Evolutionary conservation across 1,139 yeast species (phyloP), one percentile per base, ranked within the genome.

Genomic region (Yamadazyma sp.): DNA sequence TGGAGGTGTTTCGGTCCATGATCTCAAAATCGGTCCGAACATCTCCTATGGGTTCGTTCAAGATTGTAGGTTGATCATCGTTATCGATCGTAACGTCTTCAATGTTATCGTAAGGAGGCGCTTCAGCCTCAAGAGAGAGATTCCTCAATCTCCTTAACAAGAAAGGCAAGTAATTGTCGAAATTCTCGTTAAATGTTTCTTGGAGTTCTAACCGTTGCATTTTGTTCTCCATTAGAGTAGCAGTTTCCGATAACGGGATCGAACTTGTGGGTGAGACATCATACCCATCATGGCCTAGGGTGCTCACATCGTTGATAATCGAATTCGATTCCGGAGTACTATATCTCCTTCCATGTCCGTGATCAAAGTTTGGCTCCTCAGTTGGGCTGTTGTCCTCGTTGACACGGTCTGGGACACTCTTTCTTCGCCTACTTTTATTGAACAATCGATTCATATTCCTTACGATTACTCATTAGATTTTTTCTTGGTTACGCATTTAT

Each of bases 151-250:
- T 53, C 29, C 73, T 50, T 16, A 66, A 37, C 7, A 69, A 46
- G 49, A 52, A 72, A 1, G 77, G 77, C 9, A 66, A 47, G 46
- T 69, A 72, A 25, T 52, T 48, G 18, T 67, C 61, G 47, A 64
- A 69, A 44, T 72, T 72, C 15, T 65, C 74, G 29, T 53, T 54
- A 45, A 55, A 72, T 1, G 63, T 54, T 0, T 56, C 61, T 47
- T 69, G 77, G 9, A 71, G 54, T 27, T 66, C 67, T 31, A 61
- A 47, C n/a, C 64, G 49, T 17, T 59, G 56, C 1, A 40, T 34
- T 27, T 42, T 37, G 33, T 52, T 55, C 18, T 52, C 49, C 29
- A 46, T 43, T 29, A 61, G 48, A 1, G 66, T 61, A 10, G 55
- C 62, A 2, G 59, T 41, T 27, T 61, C 65, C 1, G 65, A 59